Conservation (phyloP, 257 asterid genomes). For the Ajuga chamaepitys region DNA sequence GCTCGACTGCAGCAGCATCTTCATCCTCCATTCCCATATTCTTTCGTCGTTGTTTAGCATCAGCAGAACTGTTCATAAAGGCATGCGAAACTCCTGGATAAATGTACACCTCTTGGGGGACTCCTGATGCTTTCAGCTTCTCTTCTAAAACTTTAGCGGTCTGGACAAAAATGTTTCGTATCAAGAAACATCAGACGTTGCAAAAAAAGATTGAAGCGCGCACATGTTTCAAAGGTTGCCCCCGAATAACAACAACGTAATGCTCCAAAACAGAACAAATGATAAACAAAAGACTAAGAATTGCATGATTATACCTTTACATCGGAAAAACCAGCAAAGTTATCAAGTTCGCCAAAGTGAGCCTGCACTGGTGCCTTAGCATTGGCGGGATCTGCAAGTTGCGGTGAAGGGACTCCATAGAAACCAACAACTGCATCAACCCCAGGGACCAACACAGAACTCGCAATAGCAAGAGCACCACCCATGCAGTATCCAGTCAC, state of each 20-base stretch:
- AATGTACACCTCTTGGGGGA: constrained; percentile 67
- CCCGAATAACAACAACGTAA: not conserved
- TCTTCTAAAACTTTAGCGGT: constrained; percentile 76
- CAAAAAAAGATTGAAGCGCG: not conserved
- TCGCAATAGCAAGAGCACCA: constrained; percentile 94
- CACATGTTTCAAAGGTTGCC: not conserved
- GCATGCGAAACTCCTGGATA: constrained; percentile 81
- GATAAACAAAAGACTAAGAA: not conserved
- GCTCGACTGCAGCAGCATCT: constrained; percentile 61
- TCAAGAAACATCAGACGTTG: not conserved
- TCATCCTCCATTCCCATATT: constrained; percentile 74
- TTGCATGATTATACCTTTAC: constrained; percentile 49
- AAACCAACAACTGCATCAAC: constrained; percentile 86
- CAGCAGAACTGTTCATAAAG: constrained; percentile 80
- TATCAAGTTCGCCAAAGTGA: constrained; percentile 88
- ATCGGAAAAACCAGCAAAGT: constrained; percentile 77
- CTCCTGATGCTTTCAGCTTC: constrained; percentile 72
- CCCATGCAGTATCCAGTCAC: constrained; percentile 99
- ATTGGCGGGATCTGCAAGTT: constrained; percentile 76
- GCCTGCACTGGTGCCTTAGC: constrained; percentile 96
- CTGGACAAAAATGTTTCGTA: constrained; percentile 29
- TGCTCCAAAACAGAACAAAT: not conserved
- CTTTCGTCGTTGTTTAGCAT: constrained; percentile 67
- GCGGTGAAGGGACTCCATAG: constrained; percentile 87
- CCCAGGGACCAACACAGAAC: constrained; percentile 77